phyloP scores from a whole-genome alignment of 805 yeast genomes.

The Pichia phayaonensis region DNA sequence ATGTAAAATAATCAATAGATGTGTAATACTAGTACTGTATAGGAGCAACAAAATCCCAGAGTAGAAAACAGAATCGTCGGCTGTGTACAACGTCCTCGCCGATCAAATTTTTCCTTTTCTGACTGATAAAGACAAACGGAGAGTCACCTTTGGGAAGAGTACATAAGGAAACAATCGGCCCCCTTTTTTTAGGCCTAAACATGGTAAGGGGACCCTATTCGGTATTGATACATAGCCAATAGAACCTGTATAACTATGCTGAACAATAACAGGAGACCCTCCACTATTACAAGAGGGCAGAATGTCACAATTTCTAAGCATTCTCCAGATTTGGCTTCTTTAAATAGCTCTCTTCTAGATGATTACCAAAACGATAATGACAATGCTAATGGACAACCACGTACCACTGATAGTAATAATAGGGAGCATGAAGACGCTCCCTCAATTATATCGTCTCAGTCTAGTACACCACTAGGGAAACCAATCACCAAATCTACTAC shows the following conservation, averaged over 20 bases:
- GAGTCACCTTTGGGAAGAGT: not conserved
- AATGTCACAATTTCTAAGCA: not conserved
- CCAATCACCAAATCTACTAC: constrained; percentile 7
- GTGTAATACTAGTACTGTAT: not conserved
- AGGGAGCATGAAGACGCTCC: not conserved
- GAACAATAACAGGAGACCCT: constrained; percentile 6
- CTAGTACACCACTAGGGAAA: not conserved
- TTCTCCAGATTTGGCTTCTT: constrained; percentile 1
- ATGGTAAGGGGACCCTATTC: too few species aligned
- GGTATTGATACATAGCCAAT: too few species aligned
- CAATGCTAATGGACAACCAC: not conserved
- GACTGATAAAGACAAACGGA: not conserved
- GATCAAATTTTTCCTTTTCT: not conserved
- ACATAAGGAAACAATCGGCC: not conserved
- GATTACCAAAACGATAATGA: not conserved
- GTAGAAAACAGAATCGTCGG: not conserved
- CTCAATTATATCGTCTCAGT: not conserved
- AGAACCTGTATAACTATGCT: not conserved
- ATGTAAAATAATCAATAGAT: not conserved
- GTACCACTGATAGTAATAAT: too few species aligned
- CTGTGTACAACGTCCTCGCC: constrained; percentile 4
- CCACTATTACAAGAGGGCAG: constrained; percentile 3
- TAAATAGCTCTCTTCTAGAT: not conserved
- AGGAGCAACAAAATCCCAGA: not conserved
- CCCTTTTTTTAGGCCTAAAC: too few species aligned